These are phyloP conservation scores for Ascochyta lentis DNA, from an alignment of 2,329 filamentous ascomycete species.

Conservation along the genomic window DNA sequence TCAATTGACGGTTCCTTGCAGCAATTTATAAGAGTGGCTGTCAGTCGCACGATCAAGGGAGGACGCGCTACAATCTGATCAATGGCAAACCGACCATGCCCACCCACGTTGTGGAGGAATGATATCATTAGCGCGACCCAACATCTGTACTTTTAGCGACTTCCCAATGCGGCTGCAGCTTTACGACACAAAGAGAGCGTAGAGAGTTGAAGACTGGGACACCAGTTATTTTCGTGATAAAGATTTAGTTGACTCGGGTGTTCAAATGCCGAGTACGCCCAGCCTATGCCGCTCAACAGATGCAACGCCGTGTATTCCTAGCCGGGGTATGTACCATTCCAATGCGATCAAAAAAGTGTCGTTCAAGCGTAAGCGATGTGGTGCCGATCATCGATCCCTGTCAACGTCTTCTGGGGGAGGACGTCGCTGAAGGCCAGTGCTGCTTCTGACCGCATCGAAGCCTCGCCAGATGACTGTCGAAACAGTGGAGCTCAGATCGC, in stretches of 20 bases:
- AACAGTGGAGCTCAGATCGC: conserved; percentile 43
- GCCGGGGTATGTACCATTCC: conserved; percentile 14
- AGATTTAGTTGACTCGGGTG: conserved; percentile 2
- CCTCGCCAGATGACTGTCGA: conserved; percentile 47
- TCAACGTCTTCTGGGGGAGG: conserved; percentile 42
- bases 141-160: background rate
- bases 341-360: conserved; percentile 7
- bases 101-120: conserved; percentile 14
- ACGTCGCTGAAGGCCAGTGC: conserved; percentile 39
- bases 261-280: background rate
- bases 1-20: conserved; percentile 1
- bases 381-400: conserved; percentile 37
- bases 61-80: background rate
- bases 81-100: background rate
- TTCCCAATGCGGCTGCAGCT: conserved; percentile 3
- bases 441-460: conserved; percentile 41
- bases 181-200: conserved; percentile 9
- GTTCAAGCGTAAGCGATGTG: conserved; percentile 4
- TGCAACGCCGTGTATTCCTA: conserved; percentile 13
- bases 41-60: conserved; percentile 7
- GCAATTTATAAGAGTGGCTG: background rate
- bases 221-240: background rate
- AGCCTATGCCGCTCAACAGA: conserved; percentile 11
- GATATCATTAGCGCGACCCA: conserved; percentile 5
- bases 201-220: background rate